These are phyloP conservation scores for Colletotrichum australisinense DNA, from an alignment of 2,329 filamentous ascomycete genomes.

Conservation along the genomic window DNA sequence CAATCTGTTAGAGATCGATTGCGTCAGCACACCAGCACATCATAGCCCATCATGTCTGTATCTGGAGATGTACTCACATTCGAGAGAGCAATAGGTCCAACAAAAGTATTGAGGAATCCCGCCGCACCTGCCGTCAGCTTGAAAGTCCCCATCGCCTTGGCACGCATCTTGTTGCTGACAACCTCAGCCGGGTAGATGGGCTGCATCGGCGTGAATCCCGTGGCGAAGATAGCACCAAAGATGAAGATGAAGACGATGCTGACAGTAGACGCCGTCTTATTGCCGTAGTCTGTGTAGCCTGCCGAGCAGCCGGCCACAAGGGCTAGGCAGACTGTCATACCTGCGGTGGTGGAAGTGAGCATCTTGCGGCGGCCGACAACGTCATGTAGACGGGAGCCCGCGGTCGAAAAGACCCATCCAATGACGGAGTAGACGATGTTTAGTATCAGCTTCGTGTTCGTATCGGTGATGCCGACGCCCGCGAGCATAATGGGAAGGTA, in stretches of 20 bases:
- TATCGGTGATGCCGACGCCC: conserved; percentile 51
- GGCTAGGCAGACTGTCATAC: conserved; percentile 50
- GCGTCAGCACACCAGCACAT: conserved; percentile 4
- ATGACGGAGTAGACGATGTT: conserved; percentile 53
- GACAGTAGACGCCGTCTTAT: conserved; percentile 45
- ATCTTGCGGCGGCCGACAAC: conserved; percentile 53
- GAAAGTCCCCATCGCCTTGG: conserved; percentile 48
- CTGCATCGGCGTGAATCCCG: conserved; percentile 50
- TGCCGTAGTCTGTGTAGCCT: conserved; percentile 47
- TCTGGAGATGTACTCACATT: conserved; percentile 39
- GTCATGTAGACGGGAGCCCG: conserved; percentile 52
- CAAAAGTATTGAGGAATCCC: conserved; percentile 49
- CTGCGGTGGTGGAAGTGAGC: conserved; percentile 49
- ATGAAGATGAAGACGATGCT: conserved; percentile 53
- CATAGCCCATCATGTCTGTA: too few species aligned
- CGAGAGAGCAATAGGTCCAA: conserved; percentile 43
- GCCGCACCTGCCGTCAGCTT: conserved; percentile 50
- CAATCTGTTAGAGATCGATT: conserved; percentile 38
- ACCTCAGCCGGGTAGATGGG: conserved; percentile 51
- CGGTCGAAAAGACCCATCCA: conserved; percentile 50
- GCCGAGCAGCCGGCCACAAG: conserved; percentile 50
- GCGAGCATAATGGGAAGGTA: conserved; percentile 54
- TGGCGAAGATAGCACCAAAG: conserved; percentile 49
- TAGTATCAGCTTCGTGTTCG: conserved; percentile 51
- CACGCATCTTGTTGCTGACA: conserved; percentile 50